Conservation (phyloP, 192 early-diverging fungal genomes). For the Coemansia umbellata region DNA sequence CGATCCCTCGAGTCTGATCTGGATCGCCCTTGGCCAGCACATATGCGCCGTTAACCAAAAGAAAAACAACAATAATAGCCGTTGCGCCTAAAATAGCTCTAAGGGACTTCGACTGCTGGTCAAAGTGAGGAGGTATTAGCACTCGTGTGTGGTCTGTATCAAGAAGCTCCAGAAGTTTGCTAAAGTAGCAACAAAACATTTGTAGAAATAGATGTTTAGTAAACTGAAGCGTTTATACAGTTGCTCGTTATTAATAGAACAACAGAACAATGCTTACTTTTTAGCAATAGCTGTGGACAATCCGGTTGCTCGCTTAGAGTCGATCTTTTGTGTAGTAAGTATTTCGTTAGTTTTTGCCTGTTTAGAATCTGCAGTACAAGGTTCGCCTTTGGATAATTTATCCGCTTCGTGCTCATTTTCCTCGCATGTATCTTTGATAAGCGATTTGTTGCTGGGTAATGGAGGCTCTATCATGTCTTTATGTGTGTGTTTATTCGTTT, state of each 20-base stretch:
- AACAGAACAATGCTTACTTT: slow-evolving; percentile 2
- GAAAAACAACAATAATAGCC: background rate
- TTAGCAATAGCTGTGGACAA: slow-evolving; percentile 28
- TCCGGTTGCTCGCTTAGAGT: slow-evolving; percentile 1
- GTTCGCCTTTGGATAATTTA: no score
- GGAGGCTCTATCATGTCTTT: no score
- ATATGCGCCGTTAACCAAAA: slow-evolving; percentile 29
- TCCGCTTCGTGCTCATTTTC: no score
- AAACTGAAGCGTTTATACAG: no score
- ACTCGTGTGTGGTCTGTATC: slow-evolving; percentile 19
- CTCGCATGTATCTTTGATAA: no score
- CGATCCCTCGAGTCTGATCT: slow-evolving; percentile 28
- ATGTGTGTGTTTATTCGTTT: no score
- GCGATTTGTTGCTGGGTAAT: no score
- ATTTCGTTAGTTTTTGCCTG: no score
- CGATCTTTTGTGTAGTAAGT: background rate
- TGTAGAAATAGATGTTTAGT: no score
- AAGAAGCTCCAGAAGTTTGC: slow-evolving; percentile 15
- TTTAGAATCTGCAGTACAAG: no score
- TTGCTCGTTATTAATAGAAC: no score
- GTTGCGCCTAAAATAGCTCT: slow-evolving; percentile 8
- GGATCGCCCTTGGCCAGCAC: slow-evolving; percentile 16
- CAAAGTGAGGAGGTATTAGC: slow-evolving; percentile 24
- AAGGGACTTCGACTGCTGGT: slow-evolving; percentile 9
- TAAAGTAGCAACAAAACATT: no score